Conservation (phyloP, 2,329 filamentous ascomycete species). For the Hypoxylon sp. region DNA sequence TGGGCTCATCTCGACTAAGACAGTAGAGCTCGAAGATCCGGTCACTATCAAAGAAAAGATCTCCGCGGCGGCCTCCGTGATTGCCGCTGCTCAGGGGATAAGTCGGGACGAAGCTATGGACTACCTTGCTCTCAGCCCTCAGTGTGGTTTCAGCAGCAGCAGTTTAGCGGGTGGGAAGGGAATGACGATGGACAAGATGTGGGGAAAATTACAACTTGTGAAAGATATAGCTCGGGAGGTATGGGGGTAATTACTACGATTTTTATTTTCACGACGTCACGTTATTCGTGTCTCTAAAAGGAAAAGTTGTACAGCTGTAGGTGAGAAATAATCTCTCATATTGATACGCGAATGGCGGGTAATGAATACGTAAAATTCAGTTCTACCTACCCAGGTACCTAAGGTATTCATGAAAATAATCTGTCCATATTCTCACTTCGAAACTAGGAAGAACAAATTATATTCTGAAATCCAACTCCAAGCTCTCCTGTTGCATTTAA, state of each 20-base stretch:
- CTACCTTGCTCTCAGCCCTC: slow-evolving; percentile 70
- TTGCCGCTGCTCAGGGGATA: slow-evolving; percentile 70
- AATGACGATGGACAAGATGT: slow-evolving; percentile 52
- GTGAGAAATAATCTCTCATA: neutral
- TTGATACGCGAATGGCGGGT: neutral
- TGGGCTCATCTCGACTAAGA: slow-evolving; percentile 66
- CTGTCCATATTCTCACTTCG: too few species aligned
- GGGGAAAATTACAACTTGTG: slow-evolving; percentile 51
- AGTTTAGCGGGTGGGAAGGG: slow-evolving; percentile 51
- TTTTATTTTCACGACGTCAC: neutral
- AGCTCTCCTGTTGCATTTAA: too few species aligned
- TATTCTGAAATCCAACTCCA: too few species aligned
- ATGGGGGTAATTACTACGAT: slow-evolving; percentile 39
- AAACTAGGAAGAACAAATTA: too few species aligned
- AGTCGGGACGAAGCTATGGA: slow-evolving; percentile 67
- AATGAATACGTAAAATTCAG: too few species aligned
- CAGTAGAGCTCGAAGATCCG: slow-evolving; percentile 62
- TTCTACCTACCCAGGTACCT: too few species aligned
- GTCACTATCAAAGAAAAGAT: slow-evolving; percentile 61
- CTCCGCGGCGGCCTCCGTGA: slow-evolving; percentile 66
- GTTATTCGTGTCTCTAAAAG: neutral
- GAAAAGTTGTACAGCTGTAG: neutral
- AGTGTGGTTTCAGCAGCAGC: slow-evolving; percentile 63
- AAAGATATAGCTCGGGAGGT: slow-evolving; percentile 47
- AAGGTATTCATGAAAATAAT: too few species aligned